Conservation (phyloP, 306 rosid genomes). For the Medicago ruthenica region DNA sequence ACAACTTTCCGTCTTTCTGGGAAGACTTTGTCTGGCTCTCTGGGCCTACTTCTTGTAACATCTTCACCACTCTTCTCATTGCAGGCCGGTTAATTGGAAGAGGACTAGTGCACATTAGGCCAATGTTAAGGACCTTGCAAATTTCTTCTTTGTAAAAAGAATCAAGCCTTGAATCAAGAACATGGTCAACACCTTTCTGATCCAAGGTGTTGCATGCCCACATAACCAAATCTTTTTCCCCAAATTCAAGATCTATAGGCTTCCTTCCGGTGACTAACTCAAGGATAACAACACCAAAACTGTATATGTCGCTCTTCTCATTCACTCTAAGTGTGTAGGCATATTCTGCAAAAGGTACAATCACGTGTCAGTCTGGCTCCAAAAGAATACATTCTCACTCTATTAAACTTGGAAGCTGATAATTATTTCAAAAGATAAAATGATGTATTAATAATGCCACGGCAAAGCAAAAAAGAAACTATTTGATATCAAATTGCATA, state of each 20-base stretch:
- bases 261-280: slow-evolving; percentile 78
- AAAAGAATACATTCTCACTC: not conserved
- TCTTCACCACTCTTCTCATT: slow-evolving; percentile 73
- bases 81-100: slow-evolving; percentile 79
- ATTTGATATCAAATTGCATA: not conserved
- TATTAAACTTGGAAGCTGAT: not conserved
- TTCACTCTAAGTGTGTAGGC: slow-evolving; percentile 92
- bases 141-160: slow-evolving; percentile 76
- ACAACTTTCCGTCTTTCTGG: slow-evolving; percentile 62
- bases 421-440: not conserved
- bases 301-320: slow-evolving; percentile 94
- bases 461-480: slow-evolving; percentile 21
- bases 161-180: slow-evolving; percentile 71
- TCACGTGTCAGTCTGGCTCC: slow-evolving; percentile 17
- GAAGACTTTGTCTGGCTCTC: slow-evolving; percentile 45
- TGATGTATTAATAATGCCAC: slow-evolving; percentile 15
- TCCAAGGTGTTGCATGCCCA: slow-evolving; percentile 87
- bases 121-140: slow-evolving; percentile 83
- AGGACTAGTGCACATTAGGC: slow-evolving; percentile 90
- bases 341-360: slow-evolving; percentile 65
- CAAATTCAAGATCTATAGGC: slow-evolving; percentile 83
- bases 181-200: slow-evolving; percentile 78
- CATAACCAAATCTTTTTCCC: slow-evolving; percentile 90
- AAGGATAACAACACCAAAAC: slow-evolving; percentile 89
- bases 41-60: slow-evolving; percentile 65